Percentiles rank a stretch among this genome's conserved stretches.
These are phyloP conservation scores for Pythium volutum DNA, from an alignment of 352 stramenopile genomes.

Conservation along the genomic window DNA sequence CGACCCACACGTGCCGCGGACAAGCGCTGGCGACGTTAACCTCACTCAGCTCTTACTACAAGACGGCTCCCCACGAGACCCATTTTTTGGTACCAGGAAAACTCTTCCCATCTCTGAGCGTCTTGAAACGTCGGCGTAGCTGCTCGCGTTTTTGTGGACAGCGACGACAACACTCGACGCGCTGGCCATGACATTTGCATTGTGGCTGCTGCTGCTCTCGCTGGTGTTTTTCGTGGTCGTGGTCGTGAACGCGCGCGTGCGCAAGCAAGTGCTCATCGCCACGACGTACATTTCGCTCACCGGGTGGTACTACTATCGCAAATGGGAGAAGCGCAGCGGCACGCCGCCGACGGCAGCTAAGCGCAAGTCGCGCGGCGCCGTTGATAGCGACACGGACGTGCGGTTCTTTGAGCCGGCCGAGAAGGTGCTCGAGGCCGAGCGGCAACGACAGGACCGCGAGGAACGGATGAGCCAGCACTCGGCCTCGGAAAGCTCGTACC, in stretches of 20 bases:
- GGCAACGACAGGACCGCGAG: slow-evolving; percentile 5
- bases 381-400: slow-evolving; percentile 16
- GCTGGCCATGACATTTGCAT: slow-evolving; percentile 29
- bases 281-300: slow-evolving; percentile 78
- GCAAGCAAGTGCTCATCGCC: slow-evolving; percentile 67
- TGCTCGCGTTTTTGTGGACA: neutral
- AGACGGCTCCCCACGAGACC: neutral
- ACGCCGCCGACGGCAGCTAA: neutral
- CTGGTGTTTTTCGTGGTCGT: slow-evolving; percentile 41
- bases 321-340: slow-evolving; percentile 64
- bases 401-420: slow-evolving; percentile 24
- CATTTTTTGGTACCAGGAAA: neutral
- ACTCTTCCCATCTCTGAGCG: neutral
- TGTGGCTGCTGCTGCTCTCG: slow-evolving; percentile 41
- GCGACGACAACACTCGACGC: neutral
- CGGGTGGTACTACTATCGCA: slow-evolving; percentile 81
- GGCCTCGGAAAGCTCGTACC: slow-evolving; percentile 43
- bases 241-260: slow-evolving; percentile 40
- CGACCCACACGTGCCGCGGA: neutral
- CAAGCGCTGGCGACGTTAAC: neutral
- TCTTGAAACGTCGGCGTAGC: neutral
- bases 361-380: slow-evolving; percentile 14
- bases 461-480: slow-evolving; percentile 12
- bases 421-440: slow-evolving; percentile 15
- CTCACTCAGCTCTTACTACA: neutral